These are phyloP conservation scores for Sporothrix schenckii DNA, from an alignment of 2,329 filamentous ascomycete species.

Conservation along the genomic window DNA sequence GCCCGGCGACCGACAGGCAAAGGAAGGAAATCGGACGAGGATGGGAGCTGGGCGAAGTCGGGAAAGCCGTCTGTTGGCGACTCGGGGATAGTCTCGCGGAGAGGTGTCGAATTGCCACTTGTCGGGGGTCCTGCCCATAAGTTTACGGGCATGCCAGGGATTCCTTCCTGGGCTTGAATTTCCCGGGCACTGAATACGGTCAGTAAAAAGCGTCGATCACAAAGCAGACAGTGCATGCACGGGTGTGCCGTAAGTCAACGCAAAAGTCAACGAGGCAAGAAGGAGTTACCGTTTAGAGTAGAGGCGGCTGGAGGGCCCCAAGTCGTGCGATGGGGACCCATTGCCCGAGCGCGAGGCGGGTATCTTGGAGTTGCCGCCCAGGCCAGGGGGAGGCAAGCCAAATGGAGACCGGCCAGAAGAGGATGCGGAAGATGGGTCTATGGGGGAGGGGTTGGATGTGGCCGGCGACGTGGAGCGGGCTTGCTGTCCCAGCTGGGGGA, in stretches of 20 bases:
- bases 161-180: constrained; percentile 94
- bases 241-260: too few relatives aligned
- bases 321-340: constrained; percentile 95
- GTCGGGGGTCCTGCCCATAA: constrained; percentile 96
- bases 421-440: constrained; percentile 65
- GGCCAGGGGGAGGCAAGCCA: constrained; percentile 65
- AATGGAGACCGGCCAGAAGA: constrained; percentile 70
- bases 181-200: constrained; percentile 73
- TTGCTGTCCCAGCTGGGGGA: constrained; percentile 61
- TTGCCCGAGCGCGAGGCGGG: constrained; percentile 74
- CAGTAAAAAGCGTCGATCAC: constrained; percentile 17
- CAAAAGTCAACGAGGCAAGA: constrained; percentile 21
- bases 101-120: constrained; percentile 91
- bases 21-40: constrained; percentile 65
- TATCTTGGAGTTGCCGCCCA: constrained; percentile 64
- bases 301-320: constrained; percentile 71
- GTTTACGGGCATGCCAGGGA: constrained; percentile 67
- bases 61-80: constrained; percentile 95
- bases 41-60: constrained; percentile 75
- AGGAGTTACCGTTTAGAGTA: constrained; percentile 85
- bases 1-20: constrained; percentile 74
- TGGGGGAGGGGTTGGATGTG: constrained; percentile 72
- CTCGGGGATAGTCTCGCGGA: constrained; percentile 96
- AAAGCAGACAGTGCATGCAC: neutral
- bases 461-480: constrained; percentile 78